Evolutionary conservation across 2,329 filamentous ascomycete genomes (phyloP), one percentile per base, ranked within the genome.

Genomic region (Epichloe baconii): DNA sequence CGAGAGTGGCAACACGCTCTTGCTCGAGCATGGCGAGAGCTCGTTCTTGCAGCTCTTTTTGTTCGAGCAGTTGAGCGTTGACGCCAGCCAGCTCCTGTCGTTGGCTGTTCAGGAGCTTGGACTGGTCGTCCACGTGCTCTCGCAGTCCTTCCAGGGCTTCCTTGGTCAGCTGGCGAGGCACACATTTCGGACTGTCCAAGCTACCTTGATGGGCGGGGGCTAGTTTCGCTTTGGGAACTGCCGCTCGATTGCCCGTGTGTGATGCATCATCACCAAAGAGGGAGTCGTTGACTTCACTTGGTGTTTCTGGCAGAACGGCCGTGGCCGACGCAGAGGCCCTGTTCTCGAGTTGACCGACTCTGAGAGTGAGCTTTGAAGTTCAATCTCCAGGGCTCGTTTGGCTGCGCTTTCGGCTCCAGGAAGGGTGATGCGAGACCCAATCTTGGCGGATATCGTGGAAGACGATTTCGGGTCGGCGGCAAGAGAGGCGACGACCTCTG

Each of bases 101-200:
- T 67, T 95, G 90, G 61, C 79, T 86, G 67, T 88, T 84, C 61
- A 96, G 89, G 64, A 95, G 82, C 67, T 94, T 89, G 52, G 90
- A 90, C 71, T 97, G 89, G 66, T 90, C 88, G 64, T 94, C 87
- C 56, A 97, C 85, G 69, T 95, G 88, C 61, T 95, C 89, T 61
- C 86, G 85, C 58, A 96, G 76, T 57, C 87, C 86, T 67, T 85
- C 83, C 60, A 95, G 83, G 66, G 91, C 86, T 70, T 91, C 85
- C 64, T 89, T 85, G 59, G 83, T 87, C 61, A 87, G 78, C 61
- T 79, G 71, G 68, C 73, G 62, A 59, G 61, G 58, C 53, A 63
- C 56, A 59, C 63, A 52, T 59, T 60, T 59, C 56, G 65, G 65
- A 63, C 60, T 61, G 58, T 65, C 66, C 63, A 62, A 66, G 63